A percentile compares a stretch with the other conserved stretches of the same genome.
Conservation (phyloP, 2,329 filamentous ascomycete species). For the Beauveria caledonica region DNA sequence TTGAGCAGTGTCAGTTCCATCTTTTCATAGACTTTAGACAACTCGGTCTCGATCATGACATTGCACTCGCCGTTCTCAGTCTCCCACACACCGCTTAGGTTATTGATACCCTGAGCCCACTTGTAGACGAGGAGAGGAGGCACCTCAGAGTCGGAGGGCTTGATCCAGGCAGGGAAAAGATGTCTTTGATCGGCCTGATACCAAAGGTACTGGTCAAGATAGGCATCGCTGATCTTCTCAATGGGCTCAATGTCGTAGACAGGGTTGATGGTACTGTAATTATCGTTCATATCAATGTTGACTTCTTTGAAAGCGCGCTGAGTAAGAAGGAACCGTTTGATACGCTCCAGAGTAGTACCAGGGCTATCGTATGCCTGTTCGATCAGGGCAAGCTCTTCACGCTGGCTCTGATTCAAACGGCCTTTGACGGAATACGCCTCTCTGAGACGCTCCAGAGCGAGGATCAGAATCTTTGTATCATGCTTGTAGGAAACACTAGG, state of each 20-base stretch:
- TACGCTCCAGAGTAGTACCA: conserved; percentile 87
- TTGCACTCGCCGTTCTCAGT: conserved; percentile 92
- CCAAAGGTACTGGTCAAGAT: conserved; percentile 97
- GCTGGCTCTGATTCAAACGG: conserved; percentile 90
- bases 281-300: conserved; percentile 99
- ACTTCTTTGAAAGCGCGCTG: conserved; percentile 99
- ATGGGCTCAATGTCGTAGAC: conserved; percentile 99
- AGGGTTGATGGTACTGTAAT: conserved; percentile 97
- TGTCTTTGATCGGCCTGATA: conserved; percentile 97
- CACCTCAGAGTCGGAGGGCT: conserved; percentile 96
- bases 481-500: conserved; percentile 99
- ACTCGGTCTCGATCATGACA: conserved; percentile 94
- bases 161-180: conserved; percentile 97
- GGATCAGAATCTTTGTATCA: conserved; percentile 95
- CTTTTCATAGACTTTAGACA: conserved; percentile 99
- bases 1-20: conserved; percentile 95
- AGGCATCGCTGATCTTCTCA: conserved; percentile 98
- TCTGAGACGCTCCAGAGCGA: conserved; percentile 84
- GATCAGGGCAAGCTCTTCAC: conserved; percentile 91
- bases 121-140: conserved; percentile 93
- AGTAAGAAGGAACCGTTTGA: conserved; percentile 94
- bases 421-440: conserved; percentile 98
- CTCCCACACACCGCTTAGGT: conserved; percentile 91
- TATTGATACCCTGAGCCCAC: conserved; percentile 99
- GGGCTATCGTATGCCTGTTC: conserved; percentile 98